phyloP scores from a whole-genome alignment of 1,284 basidiomycete species.

The Hortiboletus rubellus region DNA sequence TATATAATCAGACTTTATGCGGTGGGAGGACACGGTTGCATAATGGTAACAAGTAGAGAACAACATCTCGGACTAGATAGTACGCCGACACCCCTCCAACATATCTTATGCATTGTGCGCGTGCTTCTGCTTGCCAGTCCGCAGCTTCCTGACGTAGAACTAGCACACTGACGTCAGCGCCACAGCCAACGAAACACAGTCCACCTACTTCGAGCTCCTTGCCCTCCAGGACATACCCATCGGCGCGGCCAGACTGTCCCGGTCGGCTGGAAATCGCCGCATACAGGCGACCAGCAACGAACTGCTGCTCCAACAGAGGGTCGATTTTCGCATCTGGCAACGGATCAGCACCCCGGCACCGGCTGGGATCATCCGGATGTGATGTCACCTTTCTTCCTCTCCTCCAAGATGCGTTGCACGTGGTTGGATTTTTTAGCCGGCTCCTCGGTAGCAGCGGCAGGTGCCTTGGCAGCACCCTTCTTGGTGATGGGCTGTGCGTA shows the following conservation, averaged over 20 bases:
- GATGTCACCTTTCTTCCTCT: slow-evolving; percentile 80
- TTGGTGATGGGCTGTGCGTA: slow-evolving; percentile 91
- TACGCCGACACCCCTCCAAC: neutral
- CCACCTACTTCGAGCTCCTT: slow-evolving; percentile 87
- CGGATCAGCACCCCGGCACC: slow-evolving; percentile 1
- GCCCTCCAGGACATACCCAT: slow-evolving; percentile 95
- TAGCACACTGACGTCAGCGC: slow-evolving; percentile 33
- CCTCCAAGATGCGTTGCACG: slow-evolving; percentile 80
- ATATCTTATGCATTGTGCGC: slow-evolving; percentile 50
- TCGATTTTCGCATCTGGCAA: slow-evolving; percentile 83
- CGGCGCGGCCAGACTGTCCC: slow-evolving; percentile 90
- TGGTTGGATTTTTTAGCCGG: slow-evolving; percentile 88
- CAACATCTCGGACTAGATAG: slow-evolving; percentile 3
- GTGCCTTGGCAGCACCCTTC: slow-evolving; percentile 63
- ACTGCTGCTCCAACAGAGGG: slow-evolving; percentile 81
- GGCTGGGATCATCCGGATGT: slow-evolving; percentile 5
- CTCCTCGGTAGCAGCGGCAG: slow-evolving; percentile 51
- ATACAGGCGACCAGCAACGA: slow-evolving; percentile 86
- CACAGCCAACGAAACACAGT: slow-evolving; percentile 8
- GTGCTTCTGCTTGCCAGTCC: slow-evolving; percentile 93
- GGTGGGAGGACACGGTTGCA: slow-evolving; percentile 6
- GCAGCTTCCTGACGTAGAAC: slow-evolving; percentile 94
- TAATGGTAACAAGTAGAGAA: slow-evolving; percentile 11
- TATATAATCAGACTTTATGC: slow-evolving; percentile 26
- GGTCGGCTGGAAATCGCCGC: slow-evolving; percentile 90